Percentiles rank a stretch among this genome's conserved stretches.
Evolutionary conservation across 2,329 filamentous ascomycete species (phyloP).

Genomic region (Cytospora mali): DNA sequence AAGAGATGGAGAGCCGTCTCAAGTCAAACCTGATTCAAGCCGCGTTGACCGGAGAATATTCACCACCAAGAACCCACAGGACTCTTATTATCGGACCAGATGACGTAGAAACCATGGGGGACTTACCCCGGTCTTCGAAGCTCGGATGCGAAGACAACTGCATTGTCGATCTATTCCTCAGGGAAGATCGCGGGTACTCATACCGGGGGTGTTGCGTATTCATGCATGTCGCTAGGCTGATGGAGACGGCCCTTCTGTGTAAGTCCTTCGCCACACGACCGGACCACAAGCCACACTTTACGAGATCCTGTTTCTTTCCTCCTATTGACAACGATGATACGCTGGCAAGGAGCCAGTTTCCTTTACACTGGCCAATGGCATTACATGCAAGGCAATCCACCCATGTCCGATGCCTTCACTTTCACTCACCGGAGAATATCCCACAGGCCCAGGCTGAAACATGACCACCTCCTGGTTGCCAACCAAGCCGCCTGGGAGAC

Average conservation of each 20-base stretch:
- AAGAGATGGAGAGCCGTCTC: constrained; percentile 2
- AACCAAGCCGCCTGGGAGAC: constrained; percentile 1
- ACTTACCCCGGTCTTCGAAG: constrained; percentile 7
- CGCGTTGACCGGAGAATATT: neutral
- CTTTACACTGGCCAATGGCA: constrained; percentile 23
- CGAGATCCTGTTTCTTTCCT: constrained; percentile 31
- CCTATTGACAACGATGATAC: constrained; percentile 20
- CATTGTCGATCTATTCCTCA: constrained; percentile 20
- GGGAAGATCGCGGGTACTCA: constrained; percentile 7
- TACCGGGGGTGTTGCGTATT: neutral
- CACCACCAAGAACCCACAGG: constrained; percentile 5
- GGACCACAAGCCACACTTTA: constrained; percentile 28
- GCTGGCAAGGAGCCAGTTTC: constrained; percentile 13
- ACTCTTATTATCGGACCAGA: constrained; percentile 12
- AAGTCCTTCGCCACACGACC: constrained; percentile 28
- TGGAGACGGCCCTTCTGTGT: constrained; percentile 17
- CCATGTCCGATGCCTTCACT: constrained; percentile 8
- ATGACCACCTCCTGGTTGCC: constrained; percentile 3
- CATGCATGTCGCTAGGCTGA: constrained; percentile 4
- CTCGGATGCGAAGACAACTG: neutral
- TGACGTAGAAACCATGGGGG: constrained; percentile 19
- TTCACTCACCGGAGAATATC: constrained; percentile 8
- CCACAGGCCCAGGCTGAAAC: constrained; percentile 16
- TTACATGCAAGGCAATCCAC: constrained; percentile 22
- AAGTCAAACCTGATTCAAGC: constrained; percentile 7